These are phyloP conservation scores for Populus simonii DNA, from an alignment of 345 rosid species.

Conservation along the genomic window DNA sequence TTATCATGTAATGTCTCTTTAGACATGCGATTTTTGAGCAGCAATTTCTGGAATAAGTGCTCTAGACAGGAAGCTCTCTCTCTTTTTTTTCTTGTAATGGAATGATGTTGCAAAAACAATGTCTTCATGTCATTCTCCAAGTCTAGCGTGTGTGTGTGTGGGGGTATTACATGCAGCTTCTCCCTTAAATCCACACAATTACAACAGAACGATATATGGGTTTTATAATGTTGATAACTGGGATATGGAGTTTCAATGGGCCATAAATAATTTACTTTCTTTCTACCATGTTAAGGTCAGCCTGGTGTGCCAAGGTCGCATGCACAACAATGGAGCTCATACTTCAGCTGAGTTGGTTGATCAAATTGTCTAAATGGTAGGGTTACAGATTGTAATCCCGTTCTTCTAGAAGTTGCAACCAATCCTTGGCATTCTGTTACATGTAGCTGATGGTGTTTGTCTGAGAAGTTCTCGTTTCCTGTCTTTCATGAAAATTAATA, in stretches of 20 bases:
- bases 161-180: background rate
- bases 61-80: background rate
- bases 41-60: conserved; percentile 16
- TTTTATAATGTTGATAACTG: too few species aligned
- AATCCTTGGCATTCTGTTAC: too few species aligned
- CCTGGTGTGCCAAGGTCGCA: too few species aligned
- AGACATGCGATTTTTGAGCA: conserved; percentile 7
- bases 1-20: conserved; percentile 1
- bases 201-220: background rate
- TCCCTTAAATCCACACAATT: background rate
- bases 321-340: too few species aligned
- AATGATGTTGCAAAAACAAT: background rate
- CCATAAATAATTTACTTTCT: too few species aligned
- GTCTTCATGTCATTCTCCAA: background rate
- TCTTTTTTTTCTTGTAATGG: background rate
- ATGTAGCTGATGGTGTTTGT: background rate
- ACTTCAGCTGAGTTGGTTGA: too few species aligned
- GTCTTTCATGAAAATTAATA: too few species aligned
- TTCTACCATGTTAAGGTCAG: too few species aligned
- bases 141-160: background rate
- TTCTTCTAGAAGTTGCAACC: too few species aligned
- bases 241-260: too few species aligned
- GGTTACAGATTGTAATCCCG: too few species aligned
- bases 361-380: too few species aligned
- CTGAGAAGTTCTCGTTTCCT: background rate